Evolutionary conservation across 2,329 filamentous ascomycete genomes (phyloP).

Genomic region (Aspergillus sp.): DNA sequence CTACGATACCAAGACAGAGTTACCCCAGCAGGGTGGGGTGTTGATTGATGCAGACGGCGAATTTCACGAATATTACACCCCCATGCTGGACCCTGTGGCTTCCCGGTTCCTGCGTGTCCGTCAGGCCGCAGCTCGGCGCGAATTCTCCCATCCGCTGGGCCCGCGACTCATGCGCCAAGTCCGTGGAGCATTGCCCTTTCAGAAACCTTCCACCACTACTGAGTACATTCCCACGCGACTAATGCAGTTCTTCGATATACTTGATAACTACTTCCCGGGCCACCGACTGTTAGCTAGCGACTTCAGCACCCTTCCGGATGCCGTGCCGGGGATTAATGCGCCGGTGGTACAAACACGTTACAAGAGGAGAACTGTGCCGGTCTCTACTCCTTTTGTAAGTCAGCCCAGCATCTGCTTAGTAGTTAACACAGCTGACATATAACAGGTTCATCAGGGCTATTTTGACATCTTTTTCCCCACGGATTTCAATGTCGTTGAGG

Average conservation of each 20-base stretch:
- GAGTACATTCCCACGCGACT: constrained; percentile 94
- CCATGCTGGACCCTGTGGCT: constrained; percentile 76
- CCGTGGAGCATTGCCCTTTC: constrained; percentile 65
- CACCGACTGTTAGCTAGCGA: constrained; percentile 88
- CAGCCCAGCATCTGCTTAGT: background rate
- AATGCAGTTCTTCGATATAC: constrained; percentile 94
- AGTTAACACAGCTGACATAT: background rate
- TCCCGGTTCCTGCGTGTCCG: constrained; percentile 81
- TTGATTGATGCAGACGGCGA: constrained; percentile 82
- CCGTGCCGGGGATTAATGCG: constrained; percentile 80
- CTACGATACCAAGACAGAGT: constrained; percentile 78
- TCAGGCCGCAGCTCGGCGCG: constrained; percentile 62
- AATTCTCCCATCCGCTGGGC: constrained; percentile 44
- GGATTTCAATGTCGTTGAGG: constrained; percentile 86
- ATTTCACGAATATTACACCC: constrained; percentile 91
- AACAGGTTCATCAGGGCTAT: constrained; percentile 91
- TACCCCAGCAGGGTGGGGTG: constrained; percentile 83
- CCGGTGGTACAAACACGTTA: constrained; percentile 97
- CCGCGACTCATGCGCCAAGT: constrained; percentile 60
- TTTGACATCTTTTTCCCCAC: constrained; percentile 99
- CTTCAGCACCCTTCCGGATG: constrained; percentile 82
- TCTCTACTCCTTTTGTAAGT: constrained; percentile 83
- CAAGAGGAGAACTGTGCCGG: constrained; percentile 80
- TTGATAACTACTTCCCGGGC: constrained; percentile 83
- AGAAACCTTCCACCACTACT: constrained; percentile 72